Evolutionary conservation across 345 rosid genomes (phyloP), one percentile per base, ranked within the genome.

Genomic region (Tarenaya hassleriana): DNA sequence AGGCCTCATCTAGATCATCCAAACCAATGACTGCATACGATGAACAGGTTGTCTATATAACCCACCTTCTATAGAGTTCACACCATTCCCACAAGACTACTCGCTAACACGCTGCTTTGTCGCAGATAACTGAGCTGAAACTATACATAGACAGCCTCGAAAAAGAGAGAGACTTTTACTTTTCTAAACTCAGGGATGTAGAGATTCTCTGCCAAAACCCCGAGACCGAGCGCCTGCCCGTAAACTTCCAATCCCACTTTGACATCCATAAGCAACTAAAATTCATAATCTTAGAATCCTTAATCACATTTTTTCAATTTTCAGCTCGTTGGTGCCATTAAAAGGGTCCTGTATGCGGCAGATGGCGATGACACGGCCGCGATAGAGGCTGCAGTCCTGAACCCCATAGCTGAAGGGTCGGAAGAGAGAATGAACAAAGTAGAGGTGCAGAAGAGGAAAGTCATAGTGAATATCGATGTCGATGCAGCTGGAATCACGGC

Each of bases 101-200:
- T n/a, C n/a, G n/a, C n/a, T n/a, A n/a, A n/a, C n/a, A n/a, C n/a
- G n/a, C 20, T 41, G 50, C 5, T 34, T 1, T 33, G 10, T 37
- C 42, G 61, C 85, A 94, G 99, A 83, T 94, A 50, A 94, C 95
- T 8, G 89, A 86, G 67, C 50, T 94, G 80, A 94, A 94, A 79
- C 79, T 94, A 14, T 83, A 83, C 37, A 83, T 94, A 17, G 99
- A 94, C 63, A 83, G 92, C 65, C 85, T 94, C 35, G 97, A 94
- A 66, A 94, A 94, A 71, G 97, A 94, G 70, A 78, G 99, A 68
- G 96, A 94, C 62, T 94, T 83, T 71, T 94, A 94, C 63, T 88
- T 94, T 54, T 81, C 73, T 6, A 94, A 88, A 69, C 69, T 88
- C 41, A 76, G 97, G 69, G 99, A 94, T 49, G 79, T 94, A 5